Conservation (phyloP, 305 asterid genomes). For the Fraxinus platypoda region DNA sequence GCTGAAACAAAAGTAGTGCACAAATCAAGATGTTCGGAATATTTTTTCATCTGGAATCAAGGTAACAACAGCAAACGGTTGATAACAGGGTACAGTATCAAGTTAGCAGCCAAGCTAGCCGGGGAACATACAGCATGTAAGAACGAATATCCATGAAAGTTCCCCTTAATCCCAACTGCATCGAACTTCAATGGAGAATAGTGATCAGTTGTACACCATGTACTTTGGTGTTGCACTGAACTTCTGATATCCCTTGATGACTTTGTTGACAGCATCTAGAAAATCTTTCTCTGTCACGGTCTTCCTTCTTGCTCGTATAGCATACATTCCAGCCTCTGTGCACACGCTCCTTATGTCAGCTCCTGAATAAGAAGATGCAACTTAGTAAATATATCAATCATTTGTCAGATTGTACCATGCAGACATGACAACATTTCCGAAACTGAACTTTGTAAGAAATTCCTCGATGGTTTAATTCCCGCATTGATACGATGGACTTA, state of each 20-base stretch:
- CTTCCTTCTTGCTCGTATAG: conserved; percentile 92
- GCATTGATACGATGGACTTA: not conserved
- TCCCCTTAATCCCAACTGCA: not conserved
- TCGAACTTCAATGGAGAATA: not conserved
- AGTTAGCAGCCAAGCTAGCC: not conserved
- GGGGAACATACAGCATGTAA: not conserved
- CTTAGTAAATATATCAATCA: not conserved
- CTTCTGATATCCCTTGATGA: conserved; percentile 93
- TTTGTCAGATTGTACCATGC: not conserved
- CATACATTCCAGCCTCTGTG: conserved; percentile 96
- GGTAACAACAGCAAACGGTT: not conserved
- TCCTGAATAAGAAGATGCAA: conserved; percentile 38
- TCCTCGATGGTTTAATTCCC: not conserved
- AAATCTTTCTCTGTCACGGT: conserved; percentile 95
- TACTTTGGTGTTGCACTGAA: conserved; percentile 96
- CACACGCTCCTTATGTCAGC: conserved; percentile 96
- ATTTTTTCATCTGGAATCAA: conserved; percentile 2
- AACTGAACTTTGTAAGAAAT: not conserved
- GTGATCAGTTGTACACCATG: conserved; percentile 77
- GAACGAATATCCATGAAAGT: not conserved
- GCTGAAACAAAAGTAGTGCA: not conserved
- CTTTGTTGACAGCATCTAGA: conserved; percentile 94
- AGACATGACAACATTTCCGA: not conserved
- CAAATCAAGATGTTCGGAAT: not conserved
- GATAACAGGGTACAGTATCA: not conserved